Evolutionary conservation across 2,329 filamentous ascomycete species (phyloP).

Genomic region (Fusarium napiforme): DNA sequence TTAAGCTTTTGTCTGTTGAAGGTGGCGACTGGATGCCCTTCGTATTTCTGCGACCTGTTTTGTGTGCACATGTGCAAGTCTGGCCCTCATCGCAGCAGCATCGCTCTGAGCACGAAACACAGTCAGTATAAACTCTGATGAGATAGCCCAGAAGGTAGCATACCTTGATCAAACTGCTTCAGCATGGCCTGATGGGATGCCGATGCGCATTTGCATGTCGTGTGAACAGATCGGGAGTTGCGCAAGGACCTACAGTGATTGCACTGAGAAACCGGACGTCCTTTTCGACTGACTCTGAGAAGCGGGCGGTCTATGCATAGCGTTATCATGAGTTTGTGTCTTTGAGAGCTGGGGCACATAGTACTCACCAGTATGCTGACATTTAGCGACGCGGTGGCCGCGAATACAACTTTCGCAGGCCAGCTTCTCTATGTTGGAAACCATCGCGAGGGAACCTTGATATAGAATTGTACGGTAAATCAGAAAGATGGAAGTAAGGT

Average conservation of each 20-base stretch:
- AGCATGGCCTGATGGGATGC: slow-evolving; percentile 4
- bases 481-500: neutral
- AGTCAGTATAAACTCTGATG: neutral
- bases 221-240: slow-evolving; percentile 25
- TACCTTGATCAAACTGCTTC: slow-evolving; percentile 8
- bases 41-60: neutral
- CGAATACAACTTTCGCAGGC: slow-evolving; percentile 32
- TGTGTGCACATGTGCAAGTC: slow-evolving; percentile 12
- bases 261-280: slow-evolving; percentile 32
- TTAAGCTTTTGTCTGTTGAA: neutral
- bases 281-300: slow-evolving; percentile 23
- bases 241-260: slow-evolving; percentile 26
- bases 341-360: too few species aligned
- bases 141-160: neutral
- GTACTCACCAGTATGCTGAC: slow-evolving; percentile 23
- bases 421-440: slow-evolving; percentile 12
- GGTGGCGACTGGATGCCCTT: neutral
- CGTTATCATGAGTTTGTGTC: neutral
- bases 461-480: neutral
- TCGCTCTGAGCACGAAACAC: neutral
- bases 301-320: slow-evolving; percentile 21
- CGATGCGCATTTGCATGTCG: slow-evolving; percentile 26
- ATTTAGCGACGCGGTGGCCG: slow-evolving; percentile 30
- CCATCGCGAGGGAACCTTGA: neutral
- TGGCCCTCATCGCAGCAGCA: slow-evolving; percentile 15